Evolutionary conservation across 2,329 filamentous ascomycete genomes (phyloP).

Genomic region (Byssothecium circinans): DNA sequence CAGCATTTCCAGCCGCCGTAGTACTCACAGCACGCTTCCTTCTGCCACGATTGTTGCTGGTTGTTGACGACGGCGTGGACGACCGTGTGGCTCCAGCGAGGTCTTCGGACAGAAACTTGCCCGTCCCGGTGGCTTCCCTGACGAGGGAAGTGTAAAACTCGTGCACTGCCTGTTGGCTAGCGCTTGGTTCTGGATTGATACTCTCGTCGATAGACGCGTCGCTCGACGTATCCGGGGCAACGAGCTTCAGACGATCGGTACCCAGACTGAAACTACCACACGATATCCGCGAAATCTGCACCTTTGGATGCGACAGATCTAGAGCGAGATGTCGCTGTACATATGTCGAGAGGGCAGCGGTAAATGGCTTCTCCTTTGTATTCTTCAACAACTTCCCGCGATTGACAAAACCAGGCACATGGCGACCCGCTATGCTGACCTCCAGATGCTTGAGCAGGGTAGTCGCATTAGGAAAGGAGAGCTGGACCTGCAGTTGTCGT

Average conservation of each 20-base stretch:
- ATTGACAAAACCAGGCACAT: constrained; percentile 41
- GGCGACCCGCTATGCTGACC: constrained; percentile 46
- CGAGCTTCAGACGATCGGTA: constrained; percentile 45
- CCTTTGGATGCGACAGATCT: constrained; percentile 42
- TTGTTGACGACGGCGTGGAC: constrained; percentile 28
- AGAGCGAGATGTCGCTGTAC: constrained; percentile 47
- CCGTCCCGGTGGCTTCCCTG: constrained; percentile 36
- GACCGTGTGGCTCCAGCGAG: constrained; percentile 11
- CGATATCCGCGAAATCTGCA: constrained; percentile 46
- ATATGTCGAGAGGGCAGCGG: constrained; percentile 44
- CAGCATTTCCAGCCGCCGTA: constrained; percentile 17
- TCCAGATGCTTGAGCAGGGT: constrained; percentile 46
- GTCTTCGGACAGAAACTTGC: constrained; percentile 32
- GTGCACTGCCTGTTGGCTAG: constrained; percentile 35
- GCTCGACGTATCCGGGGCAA: constrained; percentile 27
- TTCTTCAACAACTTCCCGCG: constrained; percentile 27
- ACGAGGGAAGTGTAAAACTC: constrained; percentile 36
- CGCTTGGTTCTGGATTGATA: constrained; percentile 27
- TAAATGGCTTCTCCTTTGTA: constrained; percentile 38
- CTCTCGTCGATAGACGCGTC: constrained; percentile 29
- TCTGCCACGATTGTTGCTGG: constrained; percentile 17
- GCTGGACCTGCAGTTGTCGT: constrained; percentile 39
- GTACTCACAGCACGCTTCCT: constrained; percentile 34
- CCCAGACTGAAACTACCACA: constrained; percentile 48
- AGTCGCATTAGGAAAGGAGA: constrained; percentile 35